Conservation (phyloP, 306 rosid genomes). For the Alnus rubra region DNA sequence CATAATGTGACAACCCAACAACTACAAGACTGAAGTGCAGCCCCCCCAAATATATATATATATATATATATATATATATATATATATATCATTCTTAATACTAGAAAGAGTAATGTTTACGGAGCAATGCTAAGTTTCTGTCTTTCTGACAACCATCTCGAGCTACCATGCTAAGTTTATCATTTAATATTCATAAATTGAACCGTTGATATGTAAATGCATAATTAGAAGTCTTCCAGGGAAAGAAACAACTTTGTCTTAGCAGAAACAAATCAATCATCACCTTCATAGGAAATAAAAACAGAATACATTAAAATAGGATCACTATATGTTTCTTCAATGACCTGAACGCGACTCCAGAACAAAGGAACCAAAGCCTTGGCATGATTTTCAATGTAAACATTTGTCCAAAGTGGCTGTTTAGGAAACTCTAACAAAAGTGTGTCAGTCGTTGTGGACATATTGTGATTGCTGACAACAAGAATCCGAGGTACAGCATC, state of each 20-base stretch:
- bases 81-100: background rate
- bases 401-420: constrained; percentile 92
- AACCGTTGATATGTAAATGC: background rate
- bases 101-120: background rate
- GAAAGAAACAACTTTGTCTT: constrained; percentile 5
- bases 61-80: no score
- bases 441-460: constrained; percentile 86
- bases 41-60: no score
- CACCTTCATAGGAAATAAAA: background rate
- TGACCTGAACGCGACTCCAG: constrained; percentile 99
- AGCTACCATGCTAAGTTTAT: background rate
- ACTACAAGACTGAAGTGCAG: background rate
- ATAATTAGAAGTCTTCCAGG: background rate
- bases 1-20: background rate
- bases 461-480: constrained; percentile 70
- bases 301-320: no score
- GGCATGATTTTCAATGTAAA: constrained; percentile 82
- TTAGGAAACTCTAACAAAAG: constrained; percentile 90
- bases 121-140: background rate
- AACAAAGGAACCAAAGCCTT: constrained; percentile 91
- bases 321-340: constrained; percentile 20
- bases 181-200: background rate
- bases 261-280: background rate
- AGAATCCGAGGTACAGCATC: constrained; percentile 94
- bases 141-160: background rate